phyloP scores from a whole-genome alignment of 441 rosid species.

The Manihot esculenta region DNA sequence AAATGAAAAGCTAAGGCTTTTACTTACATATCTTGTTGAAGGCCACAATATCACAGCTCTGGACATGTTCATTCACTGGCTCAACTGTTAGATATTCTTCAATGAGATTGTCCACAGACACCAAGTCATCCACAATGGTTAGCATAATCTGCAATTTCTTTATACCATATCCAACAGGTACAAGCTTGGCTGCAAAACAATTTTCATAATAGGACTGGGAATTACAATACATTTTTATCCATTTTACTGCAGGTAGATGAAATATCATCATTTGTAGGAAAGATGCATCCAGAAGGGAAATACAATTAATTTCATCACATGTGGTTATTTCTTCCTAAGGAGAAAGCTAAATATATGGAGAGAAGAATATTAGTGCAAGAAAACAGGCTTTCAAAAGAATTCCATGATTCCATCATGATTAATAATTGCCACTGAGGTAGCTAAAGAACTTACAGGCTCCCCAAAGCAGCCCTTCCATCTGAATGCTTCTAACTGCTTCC shows the following conservation, averaged over 20 bases:
- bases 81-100: slow-evolving; percentile 70
- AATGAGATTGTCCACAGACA: slow-evolving; percentile 71
- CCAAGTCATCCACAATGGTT: slow-evolving; percentile 89
- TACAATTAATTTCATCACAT: background rate
- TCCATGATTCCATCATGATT: background rate
- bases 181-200: slow-evolving; percentile 65
- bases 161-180: slow-evolving; percentile 84
- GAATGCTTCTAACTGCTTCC: slow-evolving; percentile 72
- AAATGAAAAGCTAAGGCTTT: background rate
- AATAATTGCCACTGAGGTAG: background rate
- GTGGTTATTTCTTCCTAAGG: no score
- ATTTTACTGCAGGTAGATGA: background rate
- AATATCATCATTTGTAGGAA: background rate
- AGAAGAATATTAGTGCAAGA: background rate
- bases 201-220: background rate
- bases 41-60: slow-evolving; percentile 96
- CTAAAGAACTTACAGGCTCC: slow-evolving; percentile 67
- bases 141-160: slow-evolving; percentile 92
- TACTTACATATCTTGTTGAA: slow-evolving; percentile 88
- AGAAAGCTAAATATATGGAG: no score
- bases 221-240: background rate
- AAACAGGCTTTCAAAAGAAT: background rate
- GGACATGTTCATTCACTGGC: slow-evolving; percentile 71
- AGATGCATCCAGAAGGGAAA: background rate
- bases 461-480: slow-evolving; percentile 83